phyloP scores from a whole-genome alignment of 2,329 filamentous ascomycete genomes.

The Metarhizium robertsii region DNA sequence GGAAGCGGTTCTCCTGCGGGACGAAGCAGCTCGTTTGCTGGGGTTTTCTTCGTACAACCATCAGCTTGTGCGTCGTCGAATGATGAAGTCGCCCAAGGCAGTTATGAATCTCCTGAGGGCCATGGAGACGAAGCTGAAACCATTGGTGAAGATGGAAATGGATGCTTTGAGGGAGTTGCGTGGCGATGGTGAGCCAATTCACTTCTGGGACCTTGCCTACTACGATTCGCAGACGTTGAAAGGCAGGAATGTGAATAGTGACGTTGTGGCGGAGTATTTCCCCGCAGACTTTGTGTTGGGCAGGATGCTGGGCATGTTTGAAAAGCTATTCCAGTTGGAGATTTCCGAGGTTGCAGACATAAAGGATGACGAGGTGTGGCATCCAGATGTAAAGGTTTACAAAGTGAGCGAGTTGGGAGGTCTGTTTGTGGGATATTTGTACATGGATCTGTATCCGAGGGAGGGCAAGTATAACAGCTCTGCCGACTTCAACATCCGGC shows the following conservation, averaged over 20 bases:
- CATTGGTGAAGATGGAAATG: not conserved
- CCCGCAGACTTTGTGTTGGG: not conserved
- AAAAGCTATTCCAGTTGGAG: not conserved
- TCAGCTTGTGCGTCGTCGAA: not conserved
- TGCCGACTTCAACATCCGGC: slow-evolving; percentile 3
- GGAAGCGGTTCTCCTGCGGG: slow-evolving; percentile 5
- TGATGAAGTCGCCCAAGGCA: slow-evolving; percentile 2
- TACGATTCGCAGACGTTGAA: not conserved
- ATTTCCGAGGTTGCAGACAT: not conserved
- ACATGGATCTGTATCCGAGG: slow-evolving; percentile 2
- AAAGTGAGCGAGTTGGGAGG: not conserved
- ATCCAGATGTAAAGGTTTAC: slow-evolving; percentile 3
- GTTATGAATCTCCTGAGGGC: slow-evolving; percentile 1
- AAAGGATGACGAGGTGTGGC: slow-evolving; percentile 3
- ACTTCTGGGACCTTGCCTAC: too few relatives aligned
- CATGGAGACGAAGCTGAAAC: not conserved
- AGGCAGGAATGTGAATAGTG: slow-evolving; percentile 1
- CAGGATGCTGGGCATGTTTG: slow-evolving; percentile 3
- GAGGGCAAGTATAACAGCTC: slow-evolving; percentile 2
- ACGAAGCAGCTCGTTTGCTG: slow-evolving; percentile 5
- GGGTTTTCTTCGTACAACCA: slow-evolving; percentile 4
- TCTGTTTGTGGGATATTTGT: not conserved
- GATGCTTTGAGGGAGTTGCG: not conserved
- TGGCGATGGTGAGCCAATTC: not conserved
- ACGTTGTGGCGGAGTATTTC: slow-evolving; percentile 4